Evolutionary conservation across 257 asterid genomes (phyloP), one percentile per base, ranked within the genome.

Genomic region (Nicotiana obtusifolia): DNA sequence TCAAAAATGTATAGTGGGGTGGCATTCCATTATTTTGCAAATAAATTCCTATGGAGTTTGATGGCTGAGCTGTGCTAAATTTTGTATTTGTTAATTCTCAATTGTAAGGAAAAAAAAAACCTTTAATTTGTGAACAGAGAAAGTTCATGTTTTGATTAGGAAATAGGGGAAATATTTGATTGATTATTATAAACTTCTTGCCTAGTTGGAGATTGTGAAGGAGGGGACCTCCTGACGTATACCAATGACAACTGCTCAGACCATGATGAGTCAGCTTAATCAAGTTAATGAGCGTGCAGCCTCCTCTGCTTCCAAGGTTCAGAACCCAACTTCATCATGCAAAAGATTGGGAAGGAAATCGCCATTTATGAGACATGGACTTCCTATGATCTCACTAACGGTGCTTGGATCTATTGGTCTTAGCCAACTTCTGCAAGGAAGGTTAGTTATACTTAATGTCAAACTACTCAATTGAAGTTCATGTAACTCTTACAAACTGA

Each of bases 341-440:
- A 90, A 84, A 84, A 92, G 98, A 33, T 91, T 92, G 94, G 97
- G 99, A 31, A 87, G 99, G 86, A 87, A 37, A 79, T 85, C 97
- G 0, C 99, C 99, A 0, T 94, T 95, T 82, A 30, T 91, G 82
- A 91, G 97, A 90, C 94, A 92, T 84, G 98, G 99, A 68, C 95
- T 93, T 80, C 98, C 98, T 1, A 92, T 95, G 96, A 95, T 95
- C 86, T 95, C 98, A 19, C 91, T 95, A 67, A 92, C 97, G 57
- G 98, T 95, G 80, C 80, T 95, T 73, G 99, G 99, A 49, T 88
- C 98, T 49, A 87, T 95, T 19, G 99, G 99, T 35, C 97, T 95
- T 81, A 97, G 97, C 82, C 97, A 95, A 85, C 92, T 95, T 69
- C 84, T 95, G 76, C 99, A 95, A 87, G 98, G 99, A 89, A 91